phyloP scores from a whole-genome alignment of 2,329 filamentous ascomycete species.

The Aspergillus sp. region DNA sequence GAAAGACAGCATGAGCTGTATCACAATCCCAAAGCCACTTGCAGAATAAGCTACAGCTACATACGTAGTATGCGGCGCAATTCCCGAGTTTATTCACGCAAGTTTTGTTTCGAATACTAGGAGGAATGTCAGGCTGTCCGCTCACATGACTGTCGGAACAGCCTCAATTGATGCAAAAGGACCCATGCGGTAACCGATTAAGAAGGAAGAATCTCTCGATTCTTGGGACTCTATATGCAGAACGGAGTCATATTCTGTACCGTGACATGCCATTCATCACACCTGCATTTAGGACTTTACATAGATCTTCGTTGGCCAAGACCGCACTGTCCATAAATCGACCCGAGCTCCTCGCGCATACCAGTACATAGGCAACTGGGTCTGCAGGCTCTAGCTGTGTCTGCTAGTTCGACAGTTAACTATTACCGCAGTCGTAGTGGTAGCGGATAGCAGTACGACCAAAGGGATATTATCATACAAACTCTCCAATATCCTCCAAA shows the following conservation, averaged over 20 bases:
- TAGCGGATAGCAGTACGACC: neutral
- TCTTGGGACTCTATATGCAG: no score
- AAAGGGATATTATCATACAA: no score
- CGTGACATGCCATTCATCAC: no score
- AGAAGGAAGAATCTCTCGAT: no score
- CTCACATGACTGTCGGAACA: neutral
- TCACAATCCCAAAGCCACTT: neutral
- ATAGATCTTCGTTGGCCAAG: neutral
- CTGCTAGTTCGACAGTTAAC: no score
- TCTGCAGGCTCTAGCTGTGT: no score
- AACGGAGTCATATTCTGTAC: no score
- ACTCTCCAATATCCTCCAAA: no score
- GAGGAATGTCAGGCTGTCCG: neutral
- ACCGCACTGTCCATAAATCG: neutral
- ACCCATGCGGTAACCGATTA: no score
- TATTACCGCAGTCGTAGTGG: neutral
- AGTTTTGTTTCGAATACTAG: neutral
- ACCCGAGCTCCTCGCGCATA: neutral
- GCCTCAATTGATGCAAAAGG: neutral
- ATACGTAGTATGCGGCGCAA: neutral
- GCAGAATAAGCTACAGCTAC: neutral
- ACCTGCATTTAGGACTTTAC: no score
- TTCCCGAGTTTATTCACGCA: neutral
- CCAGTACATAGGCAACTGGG: neutral
- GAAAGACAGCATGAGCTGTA: neutral